Evolutionary conservation across 1,284 basidiomycete genomes (phyloP).

Genomic region (Filobasidium uniguttulatum): DNA sequence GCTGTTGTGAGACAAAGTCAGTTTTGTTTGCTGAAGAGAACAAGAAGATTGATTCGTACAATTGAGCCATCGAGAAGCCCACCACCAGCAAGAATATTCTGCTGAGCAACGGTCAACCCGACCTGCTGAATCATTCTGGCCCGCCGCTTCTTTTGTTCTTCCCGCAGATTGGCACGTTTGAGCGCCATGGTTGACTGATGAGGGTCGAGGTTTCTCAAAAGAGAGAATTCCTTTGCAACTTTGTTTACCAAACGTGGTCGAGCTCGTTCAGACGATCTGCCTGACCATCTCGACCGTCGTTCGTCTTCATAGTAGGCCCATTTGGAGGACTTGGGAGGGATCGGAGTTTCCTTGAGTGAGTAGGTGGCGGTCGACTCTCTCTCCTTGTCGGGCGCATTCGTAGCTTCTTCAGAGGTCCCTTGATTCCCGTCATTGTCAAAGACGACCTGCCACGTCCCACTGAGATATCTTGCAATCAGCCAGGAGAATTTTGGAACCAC

Average conservation of each 20-base stretch:
- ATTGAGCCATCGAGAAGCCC: conserved; percentile 2
- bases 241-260: background rate
- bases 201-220: background rate
- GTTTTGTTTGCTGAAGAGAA: background rate
- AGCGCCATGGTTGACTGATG: background rate
- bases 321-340: background rate
- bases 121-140: conserved; percentile 4
- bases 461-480: too few relatives aligned
- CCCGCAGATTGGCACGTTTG: background rate
- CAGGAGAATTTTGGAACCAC: too few relatives aligned
- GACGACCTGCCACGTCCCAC: background rate
- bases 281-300: background rate
- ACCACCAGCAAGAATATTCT: conserved; percentile 8
- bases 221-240: background rate
- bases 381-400: background rate
- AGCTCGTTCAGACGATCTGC: background rate
- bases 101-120: conserved; percentile 7
- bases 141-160: conserved; percentile 1
- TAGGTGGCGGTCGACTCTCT: background rate
- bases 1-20: background rate
- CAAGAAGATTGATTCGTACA: background rate
- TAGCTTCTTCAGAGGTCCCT: background rate
- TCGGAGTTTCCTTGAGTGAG: background rate
- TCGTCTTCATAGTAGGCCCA: conserved; percentile 1
- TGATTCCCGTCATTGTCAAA: background rate